These are phyloP conservation scores for Aspergillus conjunctus DNA, from an alignment of 495 filamentous ascomycete genomes.

Conservation along the genomic window DNA sequence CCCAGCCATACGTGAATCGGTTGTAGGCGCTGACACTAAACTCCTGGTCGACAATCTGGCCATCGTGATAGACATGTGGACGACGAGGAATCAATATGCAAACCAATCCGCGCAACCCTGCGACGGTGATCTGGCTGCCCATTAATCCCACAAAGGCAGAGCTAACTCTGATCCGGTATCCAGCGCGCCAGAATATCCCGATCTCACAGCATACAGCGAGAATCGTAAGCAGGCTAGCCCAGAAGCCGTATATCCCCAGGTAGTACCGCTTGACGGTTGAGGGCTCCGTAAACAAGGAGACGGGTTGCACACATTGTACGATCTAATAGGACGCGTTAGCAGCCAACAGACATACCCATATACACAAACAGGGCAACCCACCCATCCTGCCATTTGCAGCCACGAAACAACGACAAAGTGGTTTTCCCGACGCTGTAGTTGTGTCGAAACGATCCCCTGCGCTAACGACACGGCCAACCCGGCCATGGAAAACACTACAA, in stretches of 20 bases:
- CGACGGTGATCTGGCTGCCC: conserved; percentile 28
- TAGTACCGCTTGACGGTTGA: conserved; percentile 33
- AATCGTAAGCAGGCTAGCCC: conserved; percentile 30
- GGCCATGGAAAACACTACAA: conserved; percentile 18
- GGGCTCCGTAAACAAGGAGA: conserved; percentile 40
- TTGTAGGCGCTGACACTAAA: conserved; percentile 59
- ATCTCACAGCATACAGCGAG: conserved; percentile 25
- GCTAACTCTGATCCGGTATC: conserved; percentile 11
- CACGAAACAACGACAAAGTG: conserved; percentile 28
- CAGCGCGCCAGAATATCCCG: conserved; percentile 21
- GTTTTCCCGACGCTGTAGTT: background rate
- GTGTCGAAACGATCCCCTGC: conserved; percentile 22
- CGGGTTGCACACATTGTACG: conserved; percentile 34
- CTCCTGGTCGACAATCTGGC: conserved; percentile 63
- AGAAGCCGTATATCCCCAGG: conserved; percentile 36
- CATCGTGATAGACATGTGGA: conserved; percentile 62
- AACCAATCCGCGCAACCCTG: conserved; percentile 33
- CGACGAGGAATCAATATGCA: conserved; percentile 60
- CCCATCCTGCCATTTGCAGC: conserved; percentile 43
- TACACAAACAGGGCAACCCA: background rate
- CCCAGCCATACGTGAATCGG: conserved; percentile 69
- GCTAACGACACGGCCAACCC: conserved; percentile 26
- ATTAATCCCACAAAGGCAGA: conserved; percentile 25
- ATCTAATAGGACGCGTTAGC: conserved; percentile 22
- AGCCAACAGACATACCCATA: background rate